Evolutionary conservation across 345 rosid genomes (phyloP), one percentile per base, ranked within the genome.

Genomic region (Syzygium aromaticum): DNA sequence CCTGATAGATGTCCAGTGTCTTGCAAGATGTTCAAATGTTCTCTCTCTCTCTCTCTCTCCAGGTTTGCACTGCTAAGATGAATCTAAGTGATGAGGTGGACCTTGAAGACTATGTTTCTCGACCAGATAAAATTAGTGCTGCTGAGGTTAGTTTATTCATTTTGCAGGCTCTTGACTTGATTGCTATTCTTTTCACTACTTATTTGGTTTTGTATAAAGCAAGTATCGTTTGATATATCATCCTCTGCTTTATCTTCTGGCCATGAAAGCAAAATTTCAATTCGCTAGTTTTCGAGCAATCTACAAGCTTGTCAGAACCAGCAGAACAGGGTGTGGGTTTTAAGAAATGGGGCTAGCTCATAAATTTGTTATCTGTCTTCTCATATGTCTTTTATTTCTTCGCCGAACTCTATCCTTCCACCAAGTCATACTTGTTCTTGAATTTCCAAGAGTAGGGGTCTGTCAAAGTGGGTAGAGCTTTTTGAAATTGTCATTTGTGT

Each of bases 1-100:
- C 30, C 59, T 38, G 52, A 59, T 61, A 16, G 52, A 54, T 8
- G 10, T 51, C 54, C 11, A 63, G 51, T 52, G 53, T 57, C 33
- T 84, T 38, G 82, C 82, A 84, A 49, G 59, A 28, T 14, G 54
- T 52, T 27, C 57, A 84, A 52, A 59, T 54, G 25, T 64, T 16
- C 57, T 8, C 14, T 38, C 22, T 87, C 30, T 21, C 77, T 87
- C 54, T 17, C 77, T 28, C 51, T n/a, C 23, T 90, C 27, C 94
- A 98, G 99, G 99, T 98, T 86, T 98, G 99, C 94, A 98, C 99
- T 12, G 89, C 99, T 77, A 96, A 98, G 91, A 98, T 98, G 99
- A 95, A 98, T 90, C 92, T 98, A 61, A 86, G 99, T 86, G 99
- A 98, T 89, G 99, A 98, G 95, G 99, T 95, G 85, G 99, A 98